Percentiles rank a stretch among this genome's conserved stretches.
phyloP scores from a whole-genome alignment of 2,329 filamentous ascomycete genomes.

The Ilyonectria destructans region DNA sequence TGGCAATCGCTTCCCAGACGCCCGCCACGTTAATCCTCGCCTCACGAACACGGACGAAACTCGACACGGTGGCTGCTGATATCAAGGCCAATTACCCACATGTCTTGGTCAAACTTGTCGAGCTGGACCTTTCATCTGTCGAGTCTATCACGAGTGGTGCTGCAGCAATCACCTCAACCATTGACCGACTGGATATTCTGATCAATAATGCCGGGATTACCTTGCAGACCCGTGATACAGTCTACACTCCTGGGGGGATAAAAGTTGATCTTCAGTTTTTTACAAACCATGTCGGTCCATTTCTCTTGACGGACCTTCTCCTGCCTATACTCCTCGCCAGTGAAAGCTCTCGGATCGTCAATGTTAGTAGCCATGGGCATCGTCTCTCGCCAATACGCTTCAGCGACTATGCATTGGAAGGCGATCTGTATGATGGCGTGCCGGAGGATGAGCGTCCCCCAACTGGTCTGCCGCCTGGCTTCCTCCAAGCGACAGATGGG shows the following conservation, averaged over 20 bases:
- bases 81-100: conserved; percentile 13
- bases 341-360: conserved; percentile 57
- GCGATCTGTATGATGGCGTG: conserved; percentile 24
- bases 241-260: conserved; percentile 13
- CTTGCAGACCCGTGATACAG: conserved; percentile 15
- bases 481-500: conserved; percentile 33
- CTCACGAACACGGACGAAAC: conserved; percentile 24
- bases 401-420: conserved; percentile 60
- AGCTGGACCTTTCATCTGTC: conserved; percentile 29
- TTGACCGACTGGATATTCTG: conserved; percentile 29
- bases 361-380: conserved; percentile 62
- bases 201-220: conserved; percentile 38
- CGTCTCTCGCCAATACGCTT: conserved; percentile 60
- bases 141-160: conserved; percentile 20
- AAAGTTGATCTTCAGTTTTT: conserved; percentile 46
- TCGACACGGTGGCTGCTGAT: conserved; percentile 6
- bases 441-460: conserved; percentile 27
- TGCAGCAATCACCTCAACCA: not conserved
- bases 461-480: conserved; percentile 6
- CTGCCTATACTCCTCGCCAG: conserved; percentile 50
- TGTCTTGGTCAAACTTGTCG: conserved; percentile 3
- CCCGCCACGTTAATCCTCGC: conserved; percentile 24
- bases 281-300: conserved; percentile 58
- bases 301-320: conserved; percentile 59
- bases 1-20: conserved; percentile 28